Evolutionary conservation across 805 yeast genomes (phyloP), one percentile per base, ranked within the genome.

Genomic region (Tetrapisispora fleetii): DNA sequence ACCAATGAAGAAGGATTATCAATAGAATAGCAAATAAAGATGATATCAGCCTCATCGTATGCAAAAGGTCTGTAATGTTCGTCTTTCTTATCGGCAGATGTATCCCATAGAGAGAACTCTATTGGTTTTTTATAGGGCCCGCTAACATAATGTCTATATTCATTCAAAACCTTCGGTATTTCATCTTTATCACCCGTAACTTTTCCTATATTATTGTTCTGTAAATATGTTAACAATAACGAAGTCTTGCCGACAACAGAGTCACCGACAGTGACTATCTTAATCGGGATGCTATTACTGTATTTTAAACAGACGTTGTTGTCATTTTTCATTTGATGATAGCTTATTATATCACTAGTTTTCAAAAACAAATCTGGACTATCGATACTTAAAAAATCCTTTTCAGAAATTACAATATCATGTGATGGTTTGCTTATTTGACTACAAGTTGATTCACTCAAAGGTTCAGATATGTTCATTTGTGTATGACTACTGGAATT

Each of bases 191-290:
- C 72, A 40, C 75, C 77, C 1, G 95, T 93, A 60, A 19, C 5
- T 6, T 41, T 17, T 6, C 28, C 22, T 18, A 84, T 85, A 55
- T 72, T 69, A 21, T 84, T 83, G n/a, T 53, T 52, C 57, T 81
- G 79, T 4, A 86, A 76, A 61, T 82, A 88, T 18, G 85, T 67
- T 30, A 73, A 68, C 50, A 85, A 60, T 56, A 87, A 64, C 57
- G 90, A 83, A 0, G 95, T 88, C 63, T 87, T 87, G n/a, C 96
- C 96, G 62, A 93, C 83, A 17, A 87, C 90, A 57, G 91, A 89
- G 64, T 87, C 96, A 8, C 96, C 95, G 10, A 88, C 93, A 27
- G 84, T 84, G 13, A 87, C 95, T 6, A 85, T 68, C 59, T 85
- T 85, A 40, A 74, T 57, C 43, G 67, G 70, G 37, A 43, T 43